Base-by-base conservation (phyloP, 257 asterid species). In the Misopates orontium region DNA sequence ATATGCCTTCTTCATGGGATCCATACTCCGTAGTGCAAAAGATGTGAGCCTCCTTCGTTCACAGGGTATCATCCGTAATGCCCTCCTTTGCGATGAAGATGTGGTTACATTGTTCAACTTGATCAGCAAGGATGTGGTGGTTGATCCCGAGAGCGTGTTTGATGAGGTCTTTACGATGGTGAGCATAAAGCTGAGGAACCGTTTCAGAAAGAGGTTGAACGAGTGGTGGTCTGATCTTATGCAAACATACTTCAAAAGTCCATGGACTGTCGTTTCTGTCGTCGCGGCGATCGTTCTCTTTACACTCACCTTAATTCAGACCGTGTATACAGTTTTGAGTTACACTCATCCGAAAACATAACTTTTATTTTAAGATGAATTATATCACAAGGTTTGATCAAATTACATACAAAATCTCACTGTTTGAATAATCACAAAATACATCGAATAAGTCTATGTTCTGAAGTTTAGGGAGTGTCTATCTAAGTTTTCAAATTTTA, bases 201-300 rank as follows among this genome's bases (percentile, higher is more conserved):
- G 75, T 36, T 74, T 85, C 78, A 69, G 66, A 56, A 59, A 15
- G 54, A 21, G 8, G 5, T 64, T 74, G 71, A 59, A 47, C 20
- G 49, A 15, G 25, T 75, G 80, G 77, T 63, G 80, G 5, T 75
- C 70, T 5, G 68, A 63, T 57, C 70, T 84, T 11, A 28, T 47
- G 7, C 77, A 73, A 21, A 79, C 70, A 0, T 79, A 79, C 70
- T 79, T 84, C 41, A 74, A 55, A 51, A 78, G 49, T 55, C 85
- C 85, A 9, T 84, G 83, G 84, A 74, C 77, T 1, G 22, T 56
- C 16, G 15, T 84, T 0, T 84, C 87, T 9, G 71, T 81, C 28
- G 1, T 77, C 23, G 89, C 83, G 12, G 89, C 82, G 17, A 42
- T 73, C n/a, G 5, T 74, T 14, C 82, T 75, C 11, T 76, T 84